Percentiles rank a stretch among this genome's conserved stretches.
phyloP scores from a whole-genome alignment of 1,284 basidiomycete genomes.

The Austroboletus niveus region DNA sequence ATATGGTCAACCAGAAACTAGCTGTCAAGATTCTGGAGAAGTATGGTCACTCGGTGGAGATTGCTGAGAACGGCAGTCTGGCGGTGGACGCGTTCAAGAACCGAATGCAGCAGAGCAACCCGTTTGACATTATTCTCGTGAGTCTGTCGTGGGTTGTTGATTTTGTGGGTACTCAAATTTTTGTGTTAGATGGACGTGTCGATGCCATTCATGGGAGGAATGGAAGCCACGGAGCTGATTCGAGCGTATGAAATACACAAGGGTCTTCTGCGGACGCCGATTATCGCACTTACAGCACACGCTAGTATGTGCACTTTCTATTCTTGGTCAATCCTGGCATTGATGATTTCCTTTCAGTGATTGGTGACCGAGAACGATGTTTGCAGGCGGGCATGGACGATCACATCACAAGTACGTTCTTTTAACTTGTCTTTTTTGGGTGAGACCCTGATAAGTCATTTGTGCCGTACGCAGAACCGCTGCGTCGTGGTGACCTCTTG shows the following conservation, averaged over 20 bases:
- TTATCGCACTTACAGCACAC: constrained; percentile 93
- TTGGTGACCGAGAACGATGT: constrained; percentile 92
- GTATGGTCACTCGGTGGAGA: constrained; percentile 94
- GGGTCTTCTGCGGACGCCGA: constrained; percentile 77
- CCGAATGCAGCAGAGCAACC: constrained; percentile 65
- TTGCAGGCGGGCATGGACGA: constrained; percentile 87
- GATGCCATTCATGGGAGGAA: constrained; percentile 96
- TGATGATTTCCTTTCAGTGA: constrained; percentile 58
- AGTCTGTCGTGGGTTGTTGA: constrained; percentile 27
- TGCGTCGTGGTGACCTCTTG: constrained; percentile 70
- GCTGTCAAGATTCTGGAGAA: constrained; percentile 98
- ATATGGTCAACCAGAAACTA: constrained; percentile 95
- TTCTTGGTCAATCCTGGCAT: background rate
- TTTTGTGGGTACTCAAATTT: background rate
- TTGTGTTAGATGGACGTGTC: constrained; percentile 89
- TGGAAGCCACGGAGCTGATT: constrained; percentile 85
- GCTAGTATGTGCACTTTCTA: constrained; percentile 60
- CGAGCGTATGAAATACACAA: constrained; percentile 79
- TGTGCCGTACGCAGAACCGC: constrained; percentile 50
- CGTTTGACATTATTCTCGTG: constrained; percentile 86
- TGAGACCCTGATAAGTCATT: constrained; percentile 2
- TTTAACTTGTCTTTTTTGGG: background rate
- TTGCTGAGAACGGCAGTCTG: constrained; percentile 95
- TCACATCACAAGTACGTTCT: constrained; percentile 69
- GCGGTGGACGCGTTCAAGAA: constrained; percentile 89